Percentiles rank a stretch among this genome's conserved stretches.
Conservation (phyloP, 768 basidiomycete genomes). For the Kwoniella dendrophila region DNA sequence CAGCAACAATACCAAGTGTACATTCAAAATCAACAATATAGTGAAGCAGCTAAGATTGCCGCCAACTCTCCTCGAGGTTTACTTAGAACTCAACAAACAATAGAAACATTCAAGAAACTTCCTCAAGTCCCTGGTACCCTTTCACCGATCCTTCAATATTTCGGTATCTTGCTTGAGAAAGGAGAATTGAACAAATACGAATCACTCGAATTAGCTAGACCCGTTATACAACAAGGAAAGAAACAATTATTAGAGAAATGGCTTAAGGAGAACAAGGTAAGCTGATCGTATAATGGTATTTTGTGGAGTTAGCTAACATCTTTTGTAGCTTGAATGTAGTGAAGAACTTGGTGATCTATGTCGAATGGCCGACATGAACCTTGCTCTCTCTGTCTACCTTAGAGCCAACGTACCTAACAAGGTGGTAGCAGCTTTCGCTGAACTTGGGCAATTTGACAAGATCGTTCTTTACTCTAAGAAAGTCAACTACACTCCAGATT, state of each 20-base stretch:
- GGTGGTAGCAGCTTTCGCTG: constrained; percentile 98
- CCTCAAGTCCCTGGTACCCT: constrained; percentile 87
- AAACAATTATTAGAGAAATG: constrained; percentile 98
- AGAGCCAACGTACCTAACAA: constrained; percentile 98
- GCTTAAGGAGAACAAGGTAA: constrained; percentile 98
- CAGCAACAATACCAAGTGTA: constrained; percentile 89
- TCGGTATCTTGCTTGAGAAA: constrained; percentile 97
- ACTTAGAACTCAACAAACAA: constrained; percentile 88
- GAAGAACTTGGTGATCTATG: constrained; percentile 98
- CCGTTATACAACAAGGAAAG: constrained; percentile 91
- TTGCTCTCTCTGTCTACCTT: constrained; percentile 95
- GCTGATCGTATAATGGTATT: constrained; percentile 1
- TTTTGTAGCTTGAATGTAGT: constrained; percentile 82
- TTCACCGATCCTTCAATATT: constrained; percentile 96
- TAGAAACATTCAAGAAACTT: constrained; percentile 95
- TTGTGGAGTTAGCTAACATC: constrained; percentile 6
- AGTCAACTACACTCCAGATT: constrained; percentile 90
- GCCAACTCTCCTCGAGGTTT: constrained; percentile 97
- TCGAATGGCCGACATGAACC: constrained; percentile 89
- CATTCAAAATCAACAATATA: constrained; percentile 83
- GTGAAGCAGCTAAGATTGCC: constrained; percentile 94
- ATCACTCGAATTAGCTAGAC: constrained; percentile 90
- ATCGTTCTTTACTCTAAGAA: constrained; percentile 97
- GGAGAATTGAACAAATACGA: constrained; percentile 97
- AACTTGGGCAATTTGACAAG: constrained; percentile 97